These are phyloP conservation scores for Bassia scoparia DNA, from an alignment of 148 eudicot genomes.

Conservation along the genomic window DNA sequence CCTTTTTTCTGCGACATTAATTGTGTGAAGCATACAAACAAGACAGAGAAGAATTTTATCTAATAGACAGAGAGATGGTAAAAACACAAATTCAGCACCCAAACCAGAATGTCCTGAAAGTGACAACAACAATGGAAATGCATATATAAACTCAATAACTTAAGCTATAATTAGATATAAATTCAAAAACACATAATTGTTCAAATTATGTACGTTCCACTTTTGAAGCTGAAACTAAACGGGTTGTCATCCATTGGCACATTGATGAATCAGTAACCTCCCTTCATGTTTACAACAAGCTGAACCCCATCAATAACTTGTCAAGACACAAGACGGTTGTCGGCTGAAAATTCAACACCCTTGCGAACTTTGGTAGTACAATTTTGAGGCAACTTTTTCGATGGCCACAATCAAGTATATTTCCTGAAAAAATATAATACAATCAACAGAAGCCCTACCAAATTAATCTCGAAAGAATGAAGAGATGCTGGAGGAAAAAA, in stretches of 20 bases:
- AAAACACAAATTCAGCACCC: background rate
- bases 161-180: background rate
- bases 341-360: slow-evolving; percentile 65
- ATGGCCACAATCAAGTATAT: slow-evolving; percentile 87
- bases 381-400: slow-evolving; percentile 61
- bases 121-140: background rate
- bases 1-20: background rate
- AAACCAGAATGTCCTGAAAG: background rate
- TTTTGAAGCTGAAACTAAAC: slow-evolving; percentile 85
- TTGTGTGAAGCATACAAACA: background rate
- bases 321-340: slow-evolving; percentile 79
- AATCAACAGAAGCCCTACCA: background rate
- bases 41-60: background rate
- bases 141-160: no score
- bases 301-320: slow-evolving; percentile 84
- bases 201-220: slow-evolving; percentile 74
- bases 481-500: background rate
- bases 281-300: slow-evolving; percentile 89
- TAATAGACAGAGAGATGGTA: background rate
- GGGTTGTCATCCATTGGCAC: slow-evolving; percentile 99
- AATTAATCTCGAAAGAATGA: background rate
- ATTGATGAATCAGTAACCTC: slow-evolving; percentile 90
- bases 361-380: slow-evolving; percentile 82
- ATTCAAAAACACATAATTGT: background rate
- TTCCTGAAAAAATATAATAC: slow-evolving; percentile 45